Evolutionary conservation across 306 rosid genomes (phyloP).

Genomic region (Glycine latifolia): DNA sequence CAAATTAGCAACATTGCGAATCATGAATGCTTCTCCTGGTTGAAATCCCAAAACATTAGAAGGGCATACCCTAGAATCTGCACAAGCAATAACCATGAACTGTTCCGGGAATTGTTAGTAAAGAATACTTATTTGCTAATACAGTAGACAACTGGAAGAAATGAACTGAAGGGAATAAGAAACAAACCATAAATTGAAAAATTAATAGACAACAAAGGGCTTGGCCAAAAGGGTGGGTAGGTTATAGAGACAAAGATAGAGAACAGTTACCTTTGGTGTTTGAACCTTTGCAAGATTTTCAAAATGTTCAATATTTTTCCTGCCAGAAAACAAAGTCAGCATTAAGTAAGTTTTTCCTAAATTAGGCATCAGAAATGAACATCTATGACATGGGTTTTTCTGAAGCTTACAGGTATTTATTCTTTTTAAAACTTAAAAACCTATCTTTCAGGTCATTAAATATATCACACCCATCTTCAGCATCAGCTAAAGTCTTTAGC

Average conservation of each 20-base stretch:
- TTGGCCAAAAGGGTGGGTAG: neutral
- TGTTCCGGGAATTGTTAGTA: conserved; percentile 69
- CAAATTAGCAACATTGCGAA: conserved; percentile 93
- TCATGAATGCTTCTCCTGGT: conserved; percentile 91
- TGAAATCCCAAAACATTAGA: conserved; percentile 85
- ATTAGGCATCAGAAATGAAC: conserved; percentile 23
- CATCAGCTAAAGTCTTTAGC: conserved; percentile 51
- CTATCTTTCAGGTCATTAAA: conserved; percentile 75
- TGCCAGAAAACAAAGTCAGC: conserved; percentile 51
- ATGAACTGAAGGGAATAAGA: conserved; percentile 35
- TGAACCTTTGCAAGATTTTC: conserved; percentile 79
- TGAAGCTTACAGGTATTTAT: conserved; percentile 70
- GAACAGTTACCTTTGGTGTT: conserved; percentile 76
- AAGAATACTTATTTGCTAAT: conserved; percentile 22
- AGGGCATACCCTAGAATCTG: conserved; percentile 98
- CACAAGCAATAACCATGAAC: conserved; percentile 98
- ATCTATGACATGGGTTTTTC: conserved; percentile 25
- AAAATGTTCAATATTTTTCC: conserved; percentile 73
- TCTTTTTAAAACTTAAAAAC: conserved; percentile 76
- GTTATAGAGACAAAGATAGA: neutral
- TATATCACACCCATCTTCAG: conserved; percentile 55
- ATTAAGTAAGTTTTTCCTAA: conserved; percentile 26
- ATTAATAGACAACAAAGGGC: conserved; percentile 21
- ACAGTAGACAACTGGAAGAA: conserved; percentile 20
- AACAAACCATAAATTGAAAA: conserved; percentile 14